Evolutionary conservation across 768 basidiomycete species (phyloP).

Genomic region (Agaricus subrufescens): DNA sequence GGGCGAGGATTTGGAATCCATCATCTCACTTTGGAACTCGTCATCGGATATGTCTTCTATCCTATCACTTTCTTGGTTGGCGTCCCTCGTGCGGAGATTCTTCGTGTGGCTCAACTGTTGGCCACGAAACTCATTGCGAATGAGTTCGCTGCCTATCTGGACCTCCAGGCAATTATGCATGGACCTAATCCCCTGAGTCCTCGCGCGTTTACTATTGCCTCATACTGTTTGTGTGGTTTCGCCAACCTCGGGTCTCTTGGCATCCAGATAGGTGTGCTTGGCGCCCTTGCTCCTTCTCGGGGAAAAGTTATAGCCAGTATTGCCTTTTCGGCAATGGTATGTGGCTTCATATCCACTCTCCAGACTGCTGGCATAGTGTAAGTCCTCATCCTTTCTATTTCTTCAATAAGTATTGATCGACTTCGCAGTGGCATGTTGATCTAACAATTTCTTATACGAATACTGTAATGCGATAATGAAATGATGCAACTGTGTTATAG

Average conservation of each 20-base stretch:
- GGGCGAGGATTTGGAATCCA: constrained; percentile 83
- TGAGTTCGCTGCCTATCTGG: constrained; percentile 76
- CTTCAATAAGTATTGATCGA: not conserved
- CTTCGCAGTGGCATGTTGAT: constrained; percentile 41
- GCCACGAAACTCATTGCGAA: constrained; percentile 86
- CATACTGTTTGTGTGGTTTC: constrained; percentile 89
- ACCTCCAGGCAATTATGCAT: constrained; percentile 46
- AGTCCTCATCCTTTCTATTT: constrained; percentile 7
- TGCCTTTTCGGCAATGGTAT: constrained; percentile 47
- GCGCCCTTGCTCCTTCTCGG: constrained; percentile 46
- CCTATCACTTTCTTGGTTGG: constrained; percentile 80
- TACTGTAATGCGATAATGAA: not conserved
- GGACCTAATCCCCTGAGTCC: constrained; percentile 51
- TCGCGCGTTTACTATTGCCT: constrained; percentile 78
- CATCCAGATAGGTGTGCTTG: constrained; percentile 62
- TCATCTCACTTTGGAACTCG: constrained; percentile 75
- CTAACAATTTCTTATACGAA: constrained; percentile 12
- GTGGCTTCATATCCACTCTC: constrained; percentile 30
- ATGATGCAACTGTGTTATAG: not conserved
- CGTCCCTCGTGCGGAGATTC: constrained; percentile 77
- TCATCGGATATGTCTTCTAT: constrained; percentile 86
- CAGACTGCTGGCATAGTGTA: constrained; percentile 31
- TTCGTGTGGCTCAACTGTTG: constrained; percentile 74
- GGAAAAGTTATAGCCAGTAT: constrained; percentile 66
- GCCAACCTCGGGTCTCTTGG: constrained; percentile 84